Evolutionary conservation across 2,329 filamentous ascomycete genomes (phyloP), one percentile per base, ranked within the genome.

Genomic region (Lachnellula occidentalis): DNA sequence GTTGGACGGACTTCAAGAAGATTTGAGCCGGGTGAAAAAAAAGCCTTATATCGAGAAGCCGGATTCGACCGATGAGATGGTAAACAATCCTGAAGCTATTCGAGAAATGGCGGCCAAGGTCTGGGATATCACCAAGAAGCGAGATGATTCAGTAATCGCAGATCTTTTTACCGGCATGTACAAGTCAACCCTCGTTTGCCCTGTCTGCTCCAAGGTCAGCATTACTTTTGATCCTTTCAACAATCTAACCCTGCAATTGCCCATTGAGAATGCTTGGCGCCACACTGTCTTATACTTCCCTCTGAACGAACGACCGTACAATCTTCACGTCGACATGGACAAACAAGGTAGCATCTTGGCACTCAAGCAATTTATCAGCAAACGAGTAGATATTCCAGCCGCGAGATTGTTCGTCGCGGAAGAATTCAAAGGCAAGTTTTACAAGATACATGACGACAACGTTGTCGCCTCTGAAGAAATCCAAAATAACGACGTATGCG

Each of bases 191-290:
- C 81, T 99, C 59, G 87, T 94, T 59, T 99, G 94, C 67, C 94
- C 94, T 0, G 81, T 80, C 7, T 99, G 94, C 70, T 81, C 87
- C 63, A 99, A 97, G 74, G 88, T 97, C 72, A 96, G 92, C 80
- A 96, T 99, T 65, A 97, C 94, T 0, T 99, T 99, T 67, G 94
- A 99, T 69, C 94, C 94, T 0, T 99, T 95, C 77, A 96, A 91
- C 71, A 94, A 95, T 61, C 74, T 99, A 56, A 96, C 94, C 0
- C 76, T 99, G 22, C 94, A 95, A 54, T 76, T 99, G 34, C 94
- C 94, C 0, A 83, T 96, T 52, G 87, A 94, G 69, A 91, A 87
- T 60, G 80, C 90, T 45, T 96, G 90, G 87, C 78, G 76, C 55
- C 86, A 87, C 60, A 78, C 79, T 1, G 76, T 97, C 62, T 86